Percentiles rank a stretch among this genome's conserved stretches.
phyloP scores from a whole-genome alignment of 495 filamentous ascomycete species.

The Staphylotrichum tortipilum region DNA sequence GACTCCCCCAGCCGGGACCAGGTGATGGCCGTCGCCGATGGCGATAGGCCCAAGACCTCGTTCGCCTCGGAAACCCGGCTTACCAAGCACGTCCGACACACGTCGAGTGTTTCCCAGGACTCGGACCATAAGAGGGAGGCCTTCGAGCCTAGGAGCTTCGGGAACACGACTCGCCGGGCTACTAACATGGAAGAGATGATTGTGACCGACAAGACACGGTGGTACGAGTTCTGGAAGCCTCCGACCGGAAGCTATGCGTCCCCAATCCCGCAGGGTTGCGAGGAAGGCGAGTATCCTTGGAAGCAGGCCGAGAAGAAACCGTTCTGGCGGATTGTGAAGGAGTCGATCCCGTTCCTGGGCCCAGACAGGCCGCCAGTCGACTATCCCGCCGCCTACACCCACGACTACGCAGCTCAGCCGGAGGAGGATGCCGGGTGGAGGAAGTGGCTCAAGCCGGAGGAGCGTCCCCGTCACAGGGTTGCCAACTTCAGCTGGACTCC shows the following conservation, averaged over 20 bases:
- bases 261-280: conserved; percentile 41
- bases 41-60: conserved; percentile 23
- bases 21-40: conserved; percentile 9
- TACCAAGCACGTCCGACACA: conserved; percentile 20
- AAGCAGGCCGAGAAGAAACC: conserved; percentile 33
- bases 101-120: conserved; percentile 29
- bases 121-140: conserved; percentile 22
- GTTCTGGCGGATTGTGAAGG: conserved; percentile 36
- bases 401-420: conserved; percentile 52
- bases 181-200: conserved; percentile 37
- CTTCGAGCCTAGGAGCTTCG: conserved; percentile 21
- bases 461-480: conserved; percentile 80
- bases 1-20: background rate
- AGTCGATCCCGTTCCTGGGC: conserved; percentile 31
- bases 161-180: conserved; percentile 39
- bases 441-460: conserved; percentile 67
- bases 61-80: conserved; percentile 25
- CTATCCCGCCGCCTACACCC: conserved; percentile 65
- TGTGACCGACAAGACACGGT: conserved; percentile 32
- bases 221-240: conserved; percentile 49
- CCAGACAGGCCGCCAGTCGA: conserved; percentile 34
- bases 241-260: conserved; percentile 45
- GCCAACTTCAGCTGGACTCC: conserved; percentile 65
- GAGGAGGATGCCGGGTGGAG: conserved; percentile 73
- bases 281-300: conserved; percentile 33